Evolutionary conservation across 495 filamentous ascomycete species (phyloP), one percentile per base, ranked within the genome.

Genomic region (Rhypophila decipiens): DNA sequence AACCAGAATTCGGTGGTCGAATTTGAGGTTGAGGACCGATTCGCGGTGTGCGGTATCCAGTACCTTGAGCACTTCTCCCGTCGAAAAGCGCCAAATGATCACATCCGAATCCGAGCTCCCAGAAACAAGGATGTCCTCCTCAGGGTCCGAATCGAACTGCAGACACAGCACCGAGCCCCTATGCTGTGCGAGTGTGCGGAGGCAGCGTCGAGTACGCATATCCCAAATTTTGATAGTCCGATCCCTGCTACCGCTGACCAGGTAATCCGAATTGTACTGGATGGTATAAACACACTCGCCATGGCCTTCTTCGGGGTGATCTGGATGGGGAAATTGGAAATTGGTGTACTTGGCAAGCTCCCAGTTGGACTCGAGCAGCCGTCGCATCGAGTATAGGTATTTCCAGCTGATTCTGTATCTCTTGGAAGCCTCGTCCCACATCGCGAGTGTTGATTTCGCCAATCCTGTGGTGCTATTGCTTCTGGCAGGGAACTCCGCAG

Each of bases 201-300:
- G 65, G 22, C 96, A 72, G 38, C 93, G 79, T 51, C 84, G 80
- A 0, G 87, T 93, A 12, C 86, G 78, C 49, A 97, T 61, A 60
- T 96, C 79, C 93, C 93, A 99, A 19, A 96, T 84, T 35, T 95
- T 83, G 38, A 97, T 69, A 0, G 89, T 88, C 39, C 74, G 83
- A 53, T 99, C 93, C 33, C 93, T 76, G 56, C 90, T 96, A 21
- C 94, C 93, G 58, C 89, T 96, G 40, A 97, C 91, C 11, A 99
- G 79, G 64, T 84, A 94, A 38, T 87, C 84, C 0, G 85, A 73
- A 35, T 82, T 82, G 58, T 87, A 94, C 58, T 97, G 90, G 24
- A 98, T 84, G 5, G 87, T 90, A 68, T 98, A 98, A 31, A 98
- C 90, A 62, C 91, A 97, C 57, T 98, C 93, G 9, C 67, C 71